Evolutionary conservation across 2,329 filamentous ascomycete genomes (phyloP).

Genomic region (Aspergillus puulaauensis): DNA sequence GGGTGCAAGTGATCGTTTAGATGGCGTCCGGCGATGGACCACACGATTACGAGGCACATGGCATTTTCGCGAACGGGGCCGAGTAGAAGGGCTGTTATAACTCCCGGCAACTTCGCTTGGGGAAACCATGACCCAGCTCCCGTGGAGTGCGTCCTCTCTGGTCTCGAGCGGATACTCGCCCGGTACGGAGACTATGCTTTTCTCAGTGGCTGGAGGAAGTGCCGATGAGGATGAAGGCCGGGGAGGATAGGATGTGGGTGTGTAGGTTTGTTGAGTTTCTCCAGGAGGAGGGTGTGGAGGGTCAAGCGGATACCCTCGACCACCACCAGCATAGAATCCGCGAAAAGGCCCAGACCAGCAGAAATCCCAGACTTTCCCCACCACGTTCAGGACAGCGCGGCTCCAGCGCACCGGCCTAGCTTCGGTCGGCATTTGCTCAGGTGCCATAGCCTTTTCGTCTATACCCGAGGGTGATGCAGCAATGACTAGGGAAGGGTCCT

Average conservation of each 20-base stretch:
- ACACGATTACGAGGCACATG: constrained; percentile 8
- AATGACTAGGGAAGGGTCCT: constrained; percentile 23
- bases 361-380: constrained; percentile 77
- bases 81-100: neutral
- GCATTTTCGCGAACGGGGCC: constrained; percentile 2
- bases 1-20: constrained; percentile 23
- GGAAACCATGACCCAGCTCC: constrained; percentile 70
- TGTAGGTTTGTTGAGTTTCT: neutral
- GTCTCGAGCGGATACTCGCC: constrained; percentile 49
- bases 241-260: constrained; percentile 10
- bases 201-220: constrained; percentile 30
- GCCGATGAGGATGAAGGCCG: constrained; percentile 26
- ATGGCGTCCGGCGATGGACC: constrained; percentile 14
- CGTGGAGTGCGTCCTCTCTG: constrained; percentile 53
- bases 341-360: constrained; percentile 71
- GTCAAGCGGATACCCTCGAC: constrained; percentile 65
- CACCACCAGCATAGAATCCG: constrained; percentile 85
- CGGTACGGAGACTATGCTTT: constrained; percentile 44
- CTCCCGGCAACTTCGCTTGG: constrained; percentile 13
- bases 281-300: constrained; percentile 5
- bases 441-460: constrained; percentile 15
- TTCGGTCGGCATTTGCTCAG: constrained; percentile 12
- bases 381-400: constrained; percentile 42
- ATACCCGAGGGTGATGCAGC: constrained; percentile 21
- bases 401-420: constrained; percentile 36